A percentile compares a stretch with the other conserved stretches of the same genome.
Conservation (phyloP, 495 filamentous ascomycete genomes). For the Margaritispora aquatica region DNA sequence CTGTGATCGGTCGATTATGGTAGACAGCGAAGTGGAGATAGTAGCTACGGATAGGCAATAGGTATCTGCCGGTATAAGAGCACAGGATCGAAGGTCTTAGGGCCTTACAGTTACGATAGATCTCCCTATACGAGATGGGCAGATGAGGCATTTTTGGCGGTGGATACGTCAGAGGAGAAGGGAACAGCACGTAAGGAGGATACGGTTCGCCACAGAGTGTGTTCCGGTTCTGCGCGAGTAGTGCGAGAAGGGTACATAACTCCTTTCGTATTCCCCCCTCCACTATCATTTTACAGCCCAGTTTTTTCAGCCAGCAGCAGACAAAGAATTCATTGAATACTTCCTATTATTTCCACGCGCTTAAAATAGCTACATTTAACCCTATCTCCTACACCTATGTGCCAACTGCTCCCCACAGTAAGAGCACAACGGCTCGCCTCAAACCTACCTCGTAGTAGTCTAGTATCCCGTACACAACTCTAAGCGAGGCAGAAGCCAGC, state of each 20-base stretch:
- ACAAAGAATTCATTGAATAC: slow-evolving; percentile 4
- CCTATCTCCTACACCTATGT: slow-evolving; percentile 11
- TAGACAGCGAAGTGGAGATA: slow-evolving; percentile 8
- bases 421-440: background rate
- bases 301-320: slow-evolving; percentile 6
- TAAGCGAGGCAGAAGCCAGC: background rate
- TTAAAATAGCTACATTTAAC: slow-evolving; percentile 13
- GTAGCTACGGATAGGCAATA: slow-evolving; percentile 1
- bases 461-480: background rate
- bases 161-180: background rate
- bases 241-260: slow-evolving; percentile 7
- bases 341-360: slow-evolving; percentile 8
- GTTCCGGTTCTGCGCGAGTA: slow-evolving; percentile 10
- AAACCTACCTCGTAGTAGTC: background rate
- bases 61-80: slow-evolving; percentile 8
- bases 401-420: background rate
- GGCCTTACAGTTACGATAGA: slow-evolving; percentile 7
- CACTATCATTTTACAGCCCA: slow-evolving; percentile 4
- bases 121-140: slow-evolving; percentile 7
- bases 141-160: slow-evolving; percentile 3
- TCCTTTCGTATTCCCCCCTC: slow-evolving; percentile 2
- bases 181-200: background rate
- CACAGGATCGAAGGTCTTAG: slow-evolving; percentile 9
- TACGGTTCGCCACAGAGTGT: slow-evolving; percentile 1
- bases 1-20: slow-evolving; percentile 10